phyloP scores from a whole-genome alignment of 1,284 basidiomycete species.

The Omphalotus olearius region DNA sequence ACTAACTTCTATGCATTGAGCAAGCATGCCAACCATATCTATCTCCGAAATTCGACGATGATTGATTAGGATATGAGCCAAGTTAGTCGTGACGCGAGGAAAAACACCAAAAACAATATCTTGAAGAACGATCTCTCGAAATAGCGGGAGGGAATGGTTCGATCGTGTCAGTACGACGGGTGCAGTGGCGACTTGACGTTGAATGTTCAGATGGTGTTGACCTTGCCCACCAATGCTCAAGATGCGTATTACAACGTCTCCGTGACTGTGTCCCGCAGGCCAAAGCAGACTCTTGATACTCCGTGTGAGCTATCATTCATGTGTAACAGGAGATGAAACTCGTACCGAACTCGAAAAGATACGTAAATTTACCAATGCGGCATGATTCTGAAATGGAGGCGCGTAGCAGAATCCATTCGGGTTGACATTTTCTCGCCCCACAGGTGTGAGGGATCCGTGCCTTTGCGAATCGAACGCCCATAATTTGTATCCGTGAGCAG shows the following conservation, averaged over 20 bases:
- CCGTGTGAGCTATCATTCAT: too few relatives aligned
- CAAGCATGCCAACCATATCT: background rate
- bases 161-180: constrained; percentile 2
- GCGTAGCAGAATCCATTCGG: too few relatives aligned
- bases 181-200: constrained; percentile 3
- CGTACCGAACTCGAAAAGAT: too few relatives aligned
- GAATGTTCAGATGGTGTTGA: background rate
- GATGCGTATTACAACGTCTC: constrained; percentile 4
- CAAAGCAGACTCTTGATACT: too few relatives aligned
- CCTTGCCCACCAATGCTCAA: constrained; percentile 1
- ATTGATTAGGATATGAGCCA: background rate
- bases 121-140: constrained; percentile 5
- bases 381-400: too few relatives aligned
- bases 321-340: too few relatives aligned
- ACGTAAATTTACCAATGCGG: too few relatives aligned
- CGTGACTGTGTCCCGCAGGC: background rate
- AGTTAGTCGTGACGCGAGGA: constrained; percentile 1
- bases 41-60: background rate
- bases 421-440: too few relatives aligned
- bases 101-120: constrained; percentile 4
- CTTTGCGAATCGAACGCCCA: too few relatives aligned
- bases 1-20: constrained; percentile 5
- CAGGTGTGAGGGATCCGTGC: too few relatives aligned
- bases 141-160: constrained; percentile 6
- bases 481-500: too few relatives aligned